Evolutionary conservation across 2,329 filamentous ascomycete genomes (phyloP), one percentile per base, ranked within the genome.

Genomic region (Xylariaceae sp.): DNA sequence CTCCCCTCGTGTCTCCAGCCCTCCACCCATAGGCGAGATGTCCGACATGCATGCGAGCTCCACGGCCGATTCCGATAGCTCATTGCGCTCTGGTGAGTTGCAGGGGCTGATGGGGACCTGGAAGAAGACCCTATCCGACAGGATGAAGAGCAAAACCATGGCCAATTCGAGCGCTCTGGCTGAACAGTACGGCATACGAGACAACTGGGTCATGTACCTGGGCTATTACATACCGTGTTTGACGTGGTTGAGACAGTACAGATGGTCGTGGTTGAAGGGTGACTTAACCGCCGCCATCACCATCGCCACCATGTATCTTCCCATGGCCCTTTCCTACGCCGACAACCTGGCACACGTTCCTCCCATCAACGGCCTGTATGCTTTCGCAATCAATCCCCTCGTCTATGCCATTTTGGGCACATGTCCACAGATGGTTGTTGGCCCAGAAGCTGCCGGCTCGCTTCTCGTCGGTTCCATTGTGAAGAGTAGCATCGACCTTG

Each of bases 291-390:
- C 93, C 7, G 93, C 93, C 47, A 73, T 98, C 60, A 98, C 95
- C n/a, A 89, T 99, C 78, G 91, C 93, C n/a, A 96, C 93, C 21
- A 95, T 99, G 77, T 99, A 99, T 73, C 89, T 99, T 40, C 95
- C 95, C 49, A 97, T 99, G 93, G 89, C 92, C 0, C 83, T 99
- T 14, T 98, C 95, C 0, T 89, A 96, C 62, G 92, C 95, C 52
- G 87, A 91, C 41, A 98, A 98, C 70, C 86, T 99, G 42, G 92
- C 89, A 5, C 95, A 98, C 71, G 86, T 97, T 1, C 92, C 93
- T 7, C 89, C 95, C 0, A 93, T 98, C 67, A 93, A 96, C 69
- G 95, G 95, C 0, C 81, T 99, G 2, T 99, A 98, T 75, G 86
- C 90, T 16, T 98, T 97, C 71, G 90, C 96, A 60, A 91, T 98